Conservation (phyloP, 768 basidiomycete genomes). For the Mycena belliarum region DNA sequence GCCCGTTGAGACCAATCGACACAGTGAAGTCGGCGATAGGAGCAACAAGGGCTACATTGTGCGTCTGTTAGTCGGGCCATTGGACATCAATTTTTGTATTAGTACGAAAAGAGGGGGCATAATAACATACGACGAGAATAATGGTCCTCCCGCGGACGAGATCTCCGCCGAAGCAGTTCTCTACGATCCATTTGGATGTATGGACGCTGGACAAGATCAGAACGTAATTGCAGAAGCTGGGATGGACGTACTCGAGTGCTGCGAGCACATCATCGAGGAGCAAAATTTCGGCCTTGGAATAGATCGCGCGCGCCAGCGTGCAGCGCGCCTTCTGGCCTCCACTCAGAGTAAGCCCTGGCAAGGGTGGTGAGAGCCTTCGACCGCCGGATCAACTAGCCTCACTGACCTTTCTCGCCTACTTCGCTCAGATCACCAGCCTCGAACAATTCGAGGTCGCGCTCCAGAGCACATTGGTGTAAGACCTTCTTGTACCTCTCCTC, state of each 20-base stretch:
- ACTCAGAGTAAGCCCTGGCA: neutral
- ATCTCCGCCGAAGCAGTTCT: no score
- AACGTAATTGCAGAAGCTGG: no score
- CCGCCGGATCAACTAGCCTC: neutral
- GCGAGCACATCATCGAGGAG: neutral
- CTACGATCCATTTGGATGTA: neutral
- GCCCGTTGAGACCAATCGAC: constrained; percentile 43
- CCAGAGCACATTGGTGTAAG: constrained; percentile 73
- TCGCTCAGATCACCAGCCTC: constrained; percentile 68
- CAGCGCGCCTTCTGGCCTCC: neutral
- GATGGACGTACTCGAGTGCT: no score
- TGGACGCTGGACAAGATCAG: neutral
- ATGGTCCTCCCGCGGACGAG: no score
- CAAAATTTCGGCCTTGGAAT: neutral
- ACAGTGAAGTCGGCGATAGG: constrained; percentile 49
- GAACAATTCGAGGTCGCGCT: constrained; percentile 69
- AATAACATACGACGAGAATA: no score
- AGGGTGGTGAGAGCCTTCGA: neutral
- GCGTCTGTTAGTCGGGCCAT: no score
- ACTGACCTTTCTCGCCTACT: constrained; percentile 49
- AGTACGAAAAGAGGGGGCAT: no score
- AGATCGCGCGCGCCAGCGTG: neutral
- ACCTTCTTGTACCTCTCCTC: constrained; percentile 77
- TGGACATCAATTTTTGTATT: no score
- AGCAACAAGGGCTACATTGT: constrained; percentile 45